phyloP scores from a whole-genome alignment of 2,329 filamentous ascomycete genomes.

The Hypoxylon sp. region DNA sequence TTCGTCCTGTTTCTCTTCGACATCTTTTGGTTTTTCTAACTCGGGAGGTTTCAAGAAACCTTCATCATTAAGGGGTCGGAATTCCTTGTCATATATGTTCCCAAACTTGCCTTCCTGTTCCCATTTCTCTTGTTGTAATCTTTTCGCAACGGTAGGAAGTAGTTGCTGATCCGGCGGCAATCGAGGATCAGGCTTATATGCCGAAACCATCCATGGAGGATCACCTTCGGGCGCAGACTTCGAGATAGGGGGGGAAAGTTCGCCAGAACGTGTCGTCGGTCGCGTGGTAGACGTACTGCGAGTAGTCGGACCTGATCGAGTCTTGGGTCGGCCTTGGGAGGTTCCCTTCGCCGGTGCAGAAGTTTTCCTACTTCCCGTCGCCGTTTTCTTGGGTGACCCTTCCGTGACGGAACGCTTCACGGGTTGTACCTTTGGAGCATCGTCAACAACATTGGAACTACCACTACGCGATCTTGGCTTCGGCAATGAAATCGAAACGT shows the following conservation, averaged over 20 bases:
- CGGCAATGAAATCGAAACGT: conserved; percentile 70
- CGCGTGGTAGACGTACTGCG: conserved; percentile 67
- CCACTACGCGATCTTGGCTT: conserved; percentile 80
- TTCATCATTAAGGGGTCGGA: conserved; percentile 84
- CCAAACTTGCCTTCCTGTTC: conserved; percentile 91
- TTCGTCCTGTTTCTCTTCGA: conserved; percentile 60
- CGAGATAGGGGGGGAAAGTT: conserved; percentile 64
- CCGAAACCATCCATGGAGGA: conserved; percentile 92
- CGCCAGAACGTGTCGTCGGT: conserved; percentile 75
- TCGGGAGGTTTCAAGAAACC: conserved; percentile 64
- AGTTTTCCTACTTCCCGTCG: conserved; percentile 60
- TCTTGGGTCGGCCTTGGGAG: conserved; percentile 70
- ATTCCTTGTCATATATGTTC: conserved; percentile 87
- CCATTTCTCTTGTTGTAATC: conserved; percentile 95
- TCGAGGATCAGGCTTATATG: conserved; percentile 95
- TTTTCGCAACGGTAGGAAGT: conserved; percentile 91
- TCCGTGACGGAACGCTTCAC: conserved; percentile 65
- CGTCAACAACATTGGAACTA: conserved; percentile 72
- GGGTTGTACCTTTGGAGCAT: conserved; percentile 54
- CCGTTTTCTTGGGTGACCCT: conserved; percentile 68
- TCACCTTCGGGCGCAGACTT: conserved; percentile 84
- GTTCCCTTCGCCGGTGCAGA: conserved; percentile 61
- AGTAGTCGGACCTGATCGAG: conserved; percentile 70
- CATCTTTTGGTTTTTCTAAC: conserved; percentile 52
- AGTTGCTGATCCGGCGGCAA: conserved; percentile 96